These are phyloP conservation scores for Botrytis galanthina DNA, from an alignment of 2,329 filamentous ascomycete genomes.

Conservation along the genomic window DNA sequence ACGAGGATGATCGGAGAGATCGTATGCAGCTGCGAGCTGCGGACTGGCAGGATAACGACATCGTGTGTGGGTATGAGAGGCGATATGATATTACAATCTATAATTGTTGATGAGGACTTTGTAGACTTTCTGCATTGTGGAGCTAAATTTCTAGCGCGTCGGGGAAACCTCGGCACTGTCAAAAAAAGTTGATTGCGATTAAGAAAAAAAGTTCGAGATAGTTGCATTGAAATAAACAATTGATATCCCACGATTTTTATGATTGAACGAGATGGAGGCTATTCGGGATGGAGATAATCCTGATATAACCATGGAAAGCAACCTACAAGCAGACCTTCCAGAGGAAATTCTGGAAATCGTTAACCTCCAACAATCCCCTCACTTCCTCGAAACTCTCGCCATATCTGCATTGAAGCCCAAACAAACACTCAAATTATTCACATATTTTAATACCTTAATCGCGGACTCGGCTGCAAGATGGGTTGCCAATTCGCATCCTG, in stretches of 20 bases:
- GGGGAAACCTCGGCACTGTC: conserved; percentile 10
- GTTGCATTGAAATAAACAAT: conserved; percentile 8
- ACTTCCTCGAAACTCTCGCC: conserved; percentile 70
- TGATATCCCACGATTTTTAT: conserved; percentile 7
- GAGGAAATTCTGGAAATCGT: conserved; percentile 67
- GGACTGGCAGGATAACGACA: conserved; percentile 63
- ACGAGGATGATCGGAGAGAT: conserved; percentile 53
- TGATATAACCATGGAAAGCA: conserved; percentile 42
- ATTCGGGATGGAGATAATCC: conserved; percentile 56
- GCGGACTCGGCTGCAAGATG: conserved; percentile 82
- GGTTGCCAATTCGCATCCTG: conserved; percentile 47
- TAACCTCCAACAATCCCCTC: conserved; percentile 58
- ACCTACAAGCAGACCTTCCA: conserved; percentile 60
- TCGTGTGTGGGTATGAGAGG: conserved; percentile 42
- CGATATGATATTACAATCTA: conserved; percentile 19
- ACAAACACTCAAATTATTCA: conserved; percentile 71
- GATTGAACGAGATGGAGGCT: conserved; percentile 21
- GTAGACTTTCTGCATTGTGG: conserved; percentile 20
- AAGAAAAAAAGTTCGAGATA: conserved; percentile 24
- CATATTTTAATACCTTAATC: conserved; percentile 71
- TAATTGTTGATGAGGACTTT: conserved; percentile 29
- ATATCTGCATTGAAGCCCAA: conserved; percentile 65
- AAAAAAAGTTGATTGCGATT: conserved; percentile 19
- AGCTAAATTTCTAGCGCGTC: conserved; percentile 24
- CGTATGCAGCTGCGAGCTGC: conserved; percentile 64